phyloP scores from a whole-genome alignment of 805 yeast species.

The Candida ipomoeae region DNA sequence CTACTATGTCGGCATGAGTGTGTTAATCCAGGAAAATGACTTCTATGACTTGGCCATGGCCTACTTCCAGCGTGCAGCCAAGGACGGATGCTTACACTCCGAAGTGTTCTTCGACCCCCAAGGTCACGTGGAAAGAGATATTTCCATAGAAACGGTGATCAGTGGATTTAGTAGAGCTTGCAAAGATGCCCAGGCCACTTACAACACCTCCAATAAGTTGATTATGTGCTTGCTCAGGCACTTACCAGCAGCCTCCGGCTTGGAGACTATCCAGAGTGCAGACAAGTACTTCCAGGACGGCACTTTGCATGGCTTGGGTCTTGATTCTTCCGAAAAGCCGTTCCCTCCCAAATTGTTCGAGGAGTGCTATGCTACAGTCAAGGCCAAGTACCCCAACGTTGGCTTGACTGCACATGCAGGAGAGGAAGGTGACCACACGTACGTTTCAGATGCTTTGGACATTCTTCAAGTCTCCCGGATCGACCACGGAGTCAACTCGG shows the following conservation, averaged over 20 bases:
- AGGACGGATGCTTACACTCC: constrained; percentile 62
- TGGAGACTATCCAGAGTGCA: constrained; percentile 54
- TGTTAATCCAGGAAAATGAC: constrained; percentile 64
- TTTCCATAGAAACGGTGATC: constrained; percentile 56
- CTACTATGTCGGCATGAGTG: constrained; percentile 78
- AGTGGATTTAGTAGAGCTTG: constrained; percentile 67
- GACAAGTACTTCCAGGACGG: constrained; percentile 50
- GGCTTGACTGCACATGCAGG: constrained; percentile 85
- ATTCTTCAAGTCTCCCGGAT: constrained; percentile 54
- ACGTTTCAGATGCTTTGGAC: constrained; percentile 55
- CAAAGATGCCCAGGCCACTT: constrained; percentile 52
- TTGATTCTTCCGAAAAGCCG: constrained; percentile 75
- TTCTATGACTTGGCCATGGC: constrained; percentile 75
- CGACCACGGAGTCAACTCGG: constrained; percentile 75
- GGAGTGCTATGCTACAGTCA: constrained; percentile 55
- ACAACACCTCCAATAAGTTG: constrained; percentile 63
- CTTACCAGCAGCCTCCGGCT: constrained; percentile 56
- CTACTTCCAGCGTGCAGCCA: constrained; percentile 56
- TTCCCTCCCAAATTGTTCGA: constrained; percentile 69
- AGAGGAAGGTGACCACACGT: constrained; percentile 81
- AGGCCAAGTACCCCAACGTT: constrained; percentile 46
- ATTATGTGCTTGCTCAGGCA: constrained; percentile 84
- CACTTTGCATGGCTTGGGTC: constrained; percentile 69
- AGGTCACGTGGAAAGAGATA: constrained; percentile 69
- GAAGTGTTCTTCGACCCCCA: constrained; percentile 85